Base-by-base conservation (phyloP, 257 asterid species). In the Gardenia jasminoides region DNA sequence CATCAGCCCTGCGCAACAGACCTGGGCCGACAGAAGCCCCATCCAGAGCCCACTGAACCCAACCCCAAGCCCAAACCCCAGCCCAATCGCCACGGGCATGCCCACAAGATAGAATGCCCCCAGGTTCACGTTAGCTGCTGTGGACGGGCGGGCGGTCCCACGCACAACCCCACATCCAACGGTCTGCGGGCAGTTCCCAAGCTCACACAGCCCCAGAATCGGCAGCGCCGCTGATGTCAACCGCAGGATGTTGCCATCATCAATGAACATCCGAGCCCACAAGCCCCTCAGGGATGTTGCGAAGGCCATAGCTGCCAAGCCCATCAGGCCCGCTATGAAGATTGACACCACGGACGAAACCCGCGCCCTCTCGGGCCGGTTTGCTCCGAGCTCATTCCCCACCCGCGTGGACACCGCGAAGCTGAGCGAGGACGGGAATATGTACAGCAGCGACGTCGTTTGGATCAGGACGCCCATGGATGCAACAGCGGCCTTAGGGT, bases 151-250 rank as follows among this genome's bases (percentile, higher is more conserved):
- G 7, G 97, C 97, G 4, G 95, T 91, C 82, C 97, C 97, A 1
- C 97, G 84, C 30, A 93, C 87, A 3, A 93, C 95, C 82, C 97
- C 97, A 67, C 97, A 93, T 28, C 95, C 97, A 10, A 93, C 91
- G 54, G 97, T 93, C 81, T 93, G 97, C 7, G 97, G 97, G 84
- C 93, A 93, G 86, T 92, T 92, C 39, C 97, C 97, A 6, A 92
- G 92, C 87, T 92, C 97, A 82, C 97, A 91, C 76, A 92, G 78
- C 44, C 97, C 97, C 17, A 93, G 59, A 50, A 93, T 91, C 10
- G 97, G 97, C 82, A 93, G 78, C 15, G 92, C 97, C 0, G 85
- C 86, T 0, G 97, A 79, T 46, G 97, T 90, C 85, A 93, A 69
- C 82, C 90, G 88, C 65, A 85, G 31, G 44, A 93, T 90, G 56